Base-by-base conservation (phyloP, 345 rosid species). In the Excoecaria agallocha region DNA sequence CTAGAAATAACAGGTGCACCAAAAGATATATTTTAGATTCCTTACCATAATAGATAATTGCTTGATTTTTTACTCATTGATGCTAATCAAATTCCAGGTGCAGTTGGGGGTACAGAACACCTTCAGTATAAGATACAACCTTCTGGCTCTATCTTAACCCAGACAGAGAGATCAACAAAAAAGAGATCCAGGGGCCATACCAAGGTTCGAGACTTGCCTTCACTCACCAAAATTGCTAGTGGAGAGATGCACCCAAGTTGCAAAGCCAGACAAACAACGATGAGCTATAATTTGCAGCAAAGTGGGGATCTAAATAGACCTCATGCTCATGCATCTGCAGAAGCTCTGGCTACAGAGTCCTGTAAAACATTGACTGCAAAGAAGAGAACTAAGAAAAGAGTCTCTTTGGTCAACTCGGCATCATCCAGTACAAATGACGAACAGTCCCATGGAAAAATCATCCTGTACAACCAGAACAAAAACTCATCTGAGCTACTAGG, bases 111-210 rank as follows among this genome's bases (percentile, higher is more conserved):
- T 61, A 65, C 70, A 68, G 59, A n/a, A 16, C 43, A 50, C 64
- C 60, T 74, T 69, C 86, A 79, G 78, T 72, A 65, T 55, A 76
- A 79, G 64, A 72, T 71, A 49, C 87, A 88, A 58, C 51, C 43
- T 15, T 69, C 74, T 38, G 80, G 81, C 55, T 70, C 73, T 66
- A 73, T 60, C 70, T 61, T 81, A 37, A 68, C 67, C 61, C 83
- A 80, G 74, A 79, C 41, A 72, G 84, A 85, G 60, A 79, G 73
- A 20, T 70, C 85, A 24, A 79, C 80, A 60, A 90, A 83, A 79
- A 89, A 86, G 79, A 87, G 82, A 86, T 85, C 92, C 57, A 84
- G 77, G 81, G 86, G 81, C 57, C 82, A 79, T 66, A 82, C 88
- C 51, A 84, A 82, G 64, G 76, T 50, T 66, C 79, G 81, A 25